These are phyloP conservation scores for Neurospora sp. DNA, from an alignment of 495 filamentous ascomycete species.

Conservation along the genomic window DNA sequence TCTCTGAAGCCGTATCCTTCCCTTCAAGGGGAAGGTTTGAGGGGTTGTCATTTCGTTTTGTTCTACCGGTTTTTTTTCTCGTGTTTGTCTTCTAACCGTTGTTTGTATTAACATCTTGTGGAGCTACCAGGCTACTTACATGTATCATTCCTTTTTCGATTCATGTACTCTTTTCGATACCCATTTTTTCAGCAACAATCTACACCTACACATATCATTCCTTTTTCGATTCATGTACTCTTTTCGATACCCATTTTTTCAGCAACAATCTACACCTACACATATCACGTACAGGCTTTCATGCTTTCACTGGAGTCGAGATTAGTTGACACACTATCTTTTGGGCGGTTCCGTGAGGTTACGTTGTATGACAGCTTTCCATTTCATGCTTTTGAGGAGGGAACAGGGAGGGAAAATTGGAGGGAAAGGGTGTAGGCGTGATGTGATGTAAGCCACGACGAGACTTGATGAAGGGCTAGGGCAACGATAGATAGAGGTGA, in stretches of 20 bases:
- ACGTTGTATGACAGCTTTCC: no score
- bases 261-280: no score
- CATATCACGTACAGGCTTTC: no score
- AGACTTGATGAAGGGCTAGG: no score
- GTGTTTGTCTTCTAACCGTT: background rate
- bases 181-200: background rate
- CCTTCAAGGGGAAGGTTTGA: background rate
- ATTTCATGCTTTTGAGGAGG: no score
- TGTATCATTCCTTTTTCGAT: background rate
- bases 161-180: background rate
- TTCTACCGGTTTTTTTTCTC: background rate
- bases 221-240: background rate
- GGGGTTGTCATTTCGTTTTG: background rate
- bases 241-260: background rate
- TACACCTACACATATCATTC: background rate
- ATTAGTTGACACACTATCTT: no score
- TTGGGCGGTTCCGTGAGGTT: no score
- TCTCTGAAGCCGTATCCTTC: no score
- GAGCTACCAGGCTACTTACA: background rate
- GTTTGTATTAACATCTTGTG: background rate
- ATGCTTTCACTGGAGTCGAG: no score
- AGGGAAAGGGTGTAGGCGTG: background rate
- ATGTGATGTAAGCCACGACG: background rate
- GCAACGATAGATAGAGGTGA: no score
- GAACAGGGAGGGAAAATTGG: no score